Evolutionary conservation across 257 asterid genomes (phyloP), one percentile per base, ranked within the genome.

Genomic region (Solanum pinnatisectum): DNA sequence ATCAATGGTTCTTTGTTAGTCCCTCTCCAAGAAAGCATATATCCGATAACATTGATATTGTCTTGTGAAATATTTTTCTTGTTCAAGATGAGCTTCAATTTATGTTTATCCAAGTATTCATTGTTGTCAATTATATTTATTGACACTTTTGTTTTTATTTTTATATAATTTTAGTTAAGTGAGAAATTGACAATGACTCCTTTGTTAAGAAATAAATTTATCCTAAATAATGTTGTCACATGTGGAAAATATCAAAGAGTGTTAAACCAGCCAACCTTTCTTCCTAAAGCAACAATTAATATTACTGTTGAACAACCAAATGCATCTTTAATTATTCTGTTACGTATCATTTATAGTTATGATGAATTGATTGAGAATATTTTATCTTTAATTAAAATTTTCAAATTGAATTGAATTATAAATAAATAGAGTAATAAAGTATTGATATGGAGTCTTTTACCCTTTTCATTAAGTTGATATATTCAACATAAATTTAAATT

Each of bases 371-470:
- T 37, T 76, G 2, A 33, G 2, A 18, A 36, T 10, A 8, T 1
- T 22, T 7, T 2, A 18, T 4, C 1, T 33, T 72, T 35, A 70
- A 70, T 35, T 71, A 32, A 16, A 8, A 0, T 2, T 25, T 3
- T 70, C 0, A 0, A 2, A n/a, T n/a, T 5, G 8, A 10, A 1
- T 12, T 68, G 5, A 68, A 0, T 68, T 0, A 3, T 3, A 0
- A 3, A 13, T n/a, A 13, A 13, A 27, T 14, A 42, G 9, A 37
- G 40, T 37, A 65, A 14, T 30, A 0, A 30, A 70, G 0, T 14
- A 32, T 70, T 30, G 0, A 4, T 14, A 15, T 32, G 0, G 0
- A 70, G n/a, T 25, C 39, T 3, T 70, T 15, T 70, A 32, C 3
- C 3, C 0, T 70, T 1, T 0, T 65, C 4, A 65, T 71, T 16